phyloP scores from a whole-genome alignment of 2,329 filamentous ascomycete species.

The Sphaerostilbella broomeana region DNA sequence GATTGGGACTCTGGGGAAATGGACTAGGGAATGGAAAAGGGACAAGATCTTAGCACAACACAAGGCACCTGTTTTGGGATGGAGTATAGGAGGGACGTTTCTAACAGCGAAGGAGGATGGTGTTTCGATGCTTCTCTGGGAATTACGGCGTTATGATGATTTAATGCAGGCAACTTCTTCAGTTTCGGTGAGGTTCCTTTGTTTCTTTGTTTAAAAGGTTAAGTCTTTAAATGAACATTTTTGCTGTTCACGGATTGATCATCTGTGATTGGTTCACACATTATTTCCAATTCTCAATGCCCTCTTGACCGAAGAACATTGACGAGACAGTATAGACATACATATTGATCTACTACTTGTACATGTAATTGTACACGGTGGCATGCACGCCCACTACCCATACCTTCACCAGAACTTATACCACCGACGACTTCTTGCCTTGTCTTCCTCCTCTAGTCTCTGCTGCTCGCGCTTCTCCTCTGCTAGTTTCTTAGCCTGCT shows the following conservation, averaged over 20 bases:
- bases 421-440: constrained; percentile 39
- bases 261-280: neutral
- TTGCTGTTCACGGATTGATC: neutral
- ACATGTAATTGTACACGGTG: constrained; percentile 15
- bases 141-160: neutral
- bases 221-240: neutral
- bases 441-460: constrained; percentile 26
- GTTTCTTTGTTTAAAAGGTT: no score
- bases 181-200: no score
- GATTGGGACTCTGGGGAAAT: constrained; percentile 1
- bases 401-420: constrained; percentile 50
- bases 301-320: neutral
- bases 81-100: no score
- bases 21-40: no score
- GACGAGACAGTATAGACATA: neutral
- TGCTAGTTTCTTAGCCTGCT: constrained; percentile 38
- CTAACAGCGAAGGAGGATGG: no score
- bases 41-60: no score
- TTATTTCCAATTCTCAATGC: neutral
- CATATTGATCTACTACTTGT: neutral
- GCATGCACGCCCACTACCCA: neutral
- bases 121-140: no score
- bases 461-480: constrained; percentile 33
- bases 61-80: no score
- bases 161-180: no score